Conservation (phyloP, 73 alveolate genomes). For the Paramecium sexaurelia region DNA sequence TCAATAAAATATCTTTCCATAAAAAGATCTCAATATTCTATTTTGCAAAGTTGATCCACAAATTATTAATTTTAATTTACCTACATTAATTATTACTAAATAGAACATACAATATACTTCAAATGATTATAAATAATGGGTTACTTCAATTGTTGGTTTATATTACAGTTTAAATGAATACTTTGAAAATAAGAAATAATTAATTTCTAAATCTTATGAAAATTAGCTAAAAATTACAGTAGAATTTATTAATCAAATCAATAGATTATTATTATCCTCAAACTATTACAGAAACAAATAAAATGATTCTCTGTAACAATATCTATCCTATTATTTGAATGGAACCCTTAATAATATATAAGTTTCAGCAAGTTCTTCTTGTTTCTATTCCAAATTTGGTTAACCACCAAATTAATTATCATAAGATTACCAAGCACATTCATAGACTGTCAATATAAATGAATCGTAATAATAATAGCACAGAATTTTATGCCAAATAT, state of each 20-base stretch:
- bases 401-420: slow-evolving; percentile 34
- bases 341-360: neutral
- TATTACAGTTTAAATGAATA: neutral
- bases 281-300: neutral
- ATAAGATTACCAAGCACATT: slow-evolving; percentile 12
- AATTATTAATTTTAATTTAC: neutral
- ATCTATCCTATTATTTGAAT: neutral
- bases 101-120: neutral
- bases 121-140: slow-evolving; percentile 1
- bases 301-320: neutral
- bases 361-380: neutral
- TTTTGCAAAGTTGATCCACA: neutral
- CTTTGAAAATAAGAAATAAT: neutral
- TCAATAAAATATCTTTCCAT: neutral
- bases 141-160: neutral
- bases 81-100: neutral
- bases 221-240: neutral
- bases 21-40: neutral
- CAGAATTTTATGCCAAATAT: neutral
- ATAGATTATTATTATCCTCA: neutral
- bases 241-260: neutral
- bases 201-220: slow-evolving; percentile 9
- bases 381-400: slow-evolving; percentile 41
- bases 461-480: neutral
- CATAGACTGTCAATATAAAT: neutral